These are phyloP conservation scores for Leptodontidium sp. DNA, from an alignment of 2,329 filamentous ascomycete genomes.

Conservation along the genomic window DNA sequence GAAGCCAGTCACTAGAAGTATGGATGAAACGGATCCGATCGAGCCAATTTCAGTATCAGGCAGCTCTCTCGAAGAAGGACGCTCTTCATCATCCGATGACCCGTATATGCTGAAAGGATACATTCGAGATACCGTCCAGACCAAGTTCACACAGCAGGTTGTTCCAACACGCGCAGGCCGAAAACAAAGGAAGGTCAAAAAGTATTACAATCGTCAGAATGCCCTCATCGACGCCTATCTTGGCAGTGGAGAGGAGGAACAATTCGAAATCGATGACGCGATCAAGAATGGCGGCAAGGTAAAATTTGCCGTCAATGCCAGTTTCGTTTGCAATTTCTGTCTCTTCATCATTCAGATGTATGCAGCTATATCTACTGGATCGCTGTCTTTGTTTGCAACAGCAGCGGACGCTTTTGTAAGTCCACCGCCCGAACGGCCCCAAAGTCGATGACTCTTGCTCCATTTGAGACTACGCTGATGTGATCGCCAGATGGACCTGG, in stretches of 20 bases:
- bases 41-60: not conserved
- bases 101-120: conserved; percentile 10
- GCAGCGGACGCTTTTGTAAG: conserved; percentile 68
- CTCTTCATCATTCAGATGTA: conserved; percentile 67
- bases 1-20: not conserved
- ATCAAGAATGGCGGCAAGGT: conserved; percentile 59
- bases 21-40: not conserved
- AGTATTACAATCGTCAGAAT: conserved; percentile 58
- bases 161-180: conserved; percentile 46
- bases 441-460: conserved; percentile 10
- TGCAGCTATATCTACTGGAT: conserved; percentile 64
- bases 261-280: conserved; percentile 58
- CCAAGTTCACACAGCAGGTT: conserved; percentile 2
- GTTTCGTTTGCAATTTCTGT: conserved; percentile 60
- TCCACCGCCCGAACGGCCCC: conserved; percentile 30
- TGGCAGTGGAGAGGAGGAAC: conserved; percentile 63
- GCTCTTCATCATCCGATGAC: not conserved
- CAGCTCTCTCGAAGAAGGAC: not conserved
- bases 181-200: conserved; percentile 54
- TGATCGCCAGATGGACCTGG: conserved; percentile 62
- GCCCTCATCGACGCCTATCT: conserved; percentile 61
- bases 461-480: conserved; percentile 28
- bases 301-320: conserved; percentile 61
- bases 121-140: not conserved
- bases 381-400: conserved; percentile 70